Evolutionary conservation across 371 early-diverging fungal genomes (phyloP).

Genomic region (Syncephalastrum monosporum): DNA sequence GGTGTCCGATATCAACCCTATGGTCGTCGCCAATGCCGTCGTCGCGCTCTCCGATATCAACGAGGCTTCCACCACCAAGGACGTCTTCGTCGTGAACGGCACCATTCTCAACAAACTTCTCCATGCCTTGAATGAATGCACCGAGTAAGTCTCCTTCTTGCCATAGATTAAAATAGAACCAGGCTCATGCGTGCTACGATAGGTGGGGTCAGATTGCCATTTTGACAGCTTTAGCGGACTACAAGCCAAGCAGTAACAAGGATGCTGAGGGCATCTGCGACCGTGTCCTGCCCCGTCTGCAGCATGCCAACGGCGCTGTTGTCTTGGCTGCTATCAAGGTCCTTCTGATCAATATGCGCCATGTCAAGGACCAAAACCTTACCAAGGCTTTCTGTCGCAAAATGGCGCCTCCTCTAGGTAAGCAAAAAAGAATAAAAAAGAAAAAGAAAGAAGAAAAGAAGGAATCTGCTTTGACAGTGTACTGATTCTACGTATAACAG

Average conservation of each 20-base stretch:
- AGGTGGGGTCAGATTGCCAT: conserved; percentile 96
- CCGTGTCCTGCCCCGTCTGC: conserved; percentile 90
- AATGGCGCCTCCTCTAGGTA: conserved; percentile 90
- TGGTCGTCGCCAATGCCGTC: conserved; percentile 94
- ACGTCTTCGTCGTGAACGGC: conserved; percentile 72
- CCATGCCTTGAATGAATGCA: conserved; percentile 91
- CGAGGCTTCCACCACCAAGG: conserved; percentile 70
- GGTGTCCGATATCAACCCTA: conserved; percentile 93
- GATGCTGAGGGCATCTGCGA: conserved; percentile 92
- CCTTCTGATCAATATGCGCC: conserved; percentile 62
- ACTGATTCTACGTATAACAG: conserved; percentile 25
- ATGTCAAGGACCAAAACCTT: conserved; percentile 69
- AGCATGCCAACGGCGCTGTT: conserved; percentile 54
- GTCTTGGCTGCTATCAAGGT: conserved; percentile 80
- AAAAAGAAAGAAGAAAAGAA: too few species aligned
- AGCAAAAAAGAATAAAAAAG: background rate
- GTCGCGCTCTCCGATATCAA: conserved; percentile 90
- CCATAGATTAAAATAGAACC: background rate
- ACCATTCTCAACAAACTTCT: conserved; percentile 81
- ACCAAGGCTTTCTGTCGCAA: conserved; percentile 69
- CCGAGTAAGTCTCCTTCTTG: conserved; percentile 65
- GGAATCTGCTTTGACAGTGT: background rate
- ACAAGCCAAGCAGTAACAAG: conserved; percentile 27
- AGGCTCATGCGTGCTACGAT: background rate
- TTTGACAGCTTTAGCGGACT: conserved; percentile 80